Conservation (phyloP, 495 filamentous ascomycete genomes). For the Cairneyella variabilis region DNA sequence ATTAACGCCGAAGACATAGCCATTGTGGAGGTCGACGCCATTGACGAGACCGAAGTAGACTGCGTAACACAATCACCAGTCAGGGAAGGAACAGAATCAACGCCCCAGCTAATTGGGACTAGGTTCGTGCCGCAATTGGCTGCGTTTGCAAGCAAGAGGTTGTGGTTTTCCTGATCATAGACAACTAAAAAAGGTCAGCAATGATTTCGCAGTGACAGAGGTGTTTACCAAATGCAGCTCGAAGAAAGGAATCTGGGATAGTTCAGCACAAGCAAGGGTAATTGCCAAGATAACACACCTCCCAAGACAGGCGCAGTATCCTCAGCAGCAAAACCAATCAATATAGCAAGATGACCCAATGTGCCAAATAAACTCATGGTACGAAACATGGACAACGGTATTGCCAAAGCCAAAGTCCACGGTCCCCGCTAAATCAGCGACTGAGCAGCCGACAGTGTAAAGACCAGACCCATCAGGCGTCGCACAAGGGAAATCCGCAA, state of each 20-base stretch:
- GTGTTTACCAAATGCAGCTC: conserved; percentile 53
- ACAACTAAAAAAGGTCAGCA: conserved; percentile 5
- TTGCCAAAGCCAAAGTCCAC: conserved; percentile 59
- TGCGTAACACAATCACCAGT: not conserved
- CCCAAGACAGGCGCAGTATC: conserved; percentile 56
- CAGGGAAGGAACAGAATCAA: conserved; percentile 8
- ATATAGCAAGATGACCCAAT: conserved; percentile 35
- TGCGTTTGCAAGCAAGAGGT: conserved; percentile 29
- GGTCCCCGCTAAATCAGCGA: conserved; percentile 46
- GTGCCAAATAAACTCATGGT: conserved; percentile 65
- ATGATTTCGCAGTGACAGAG: not conserved
- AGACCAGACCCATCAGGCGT: conserved; percentile 45
- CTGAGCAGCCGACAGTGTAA: conserved; percentile 58
- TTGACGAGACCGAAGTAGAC: too few relatives aligned
- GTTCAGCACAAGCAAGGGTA: too few relatives aligned
- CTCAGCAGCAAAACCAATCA: conserved; percentile 54
- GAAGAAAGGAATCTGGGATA: too few relatives aligned
- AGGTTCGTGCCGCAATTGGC: conserved; percentile 32
- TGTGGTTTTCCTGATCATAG: conserved; percentile 17
- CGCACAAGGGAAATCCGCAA: conserved; percentile 43
- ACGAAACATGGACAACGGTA: conserved; percentile 52
- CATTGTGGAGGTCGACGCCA: too few relatives aligned
- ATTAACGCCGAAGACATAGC: too few relatives aligned
- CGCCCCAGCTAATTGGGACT: conserved; percentile 25
- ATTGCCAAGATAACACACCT: too few relatives aligned